Evolutionary conservation across 2,329 filamentous ascomycete genomes (phyloP), one percentile per base, ranked within the genome.

Genomic region (Talaromyces sp.): DNA sequence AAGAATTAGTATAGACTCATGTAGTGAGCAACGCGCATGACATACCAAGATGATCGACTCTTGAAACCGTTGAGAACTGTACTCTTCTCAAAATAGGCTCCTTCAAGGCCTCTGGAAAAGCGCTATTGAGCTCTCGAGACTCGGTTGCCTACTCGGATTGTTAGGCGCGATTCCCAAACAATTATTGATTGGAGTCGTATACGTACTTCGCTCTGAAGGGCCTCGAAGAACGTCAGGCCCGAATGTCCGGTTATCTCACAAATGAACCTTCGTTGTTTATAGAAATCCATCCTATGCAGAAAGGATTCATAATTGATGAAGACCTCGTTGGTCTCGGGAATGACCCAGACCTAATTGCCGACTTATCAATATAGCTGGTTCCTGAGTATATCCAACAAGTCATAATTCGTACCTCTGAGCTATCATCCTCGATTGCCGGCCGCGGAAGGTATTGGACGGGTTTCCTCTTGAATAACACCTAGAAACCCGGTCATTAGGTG

Each of bases 401-500:
- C n/a, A 21, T 18, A 9, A 64, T 62, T 74, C 84, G 70, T 83
- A 93, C 93, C 85, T 98, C 92, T 69, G 86, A 83, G 71, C 90
- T 87, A 68, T 96, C 91, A 81, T 95, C 88, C 69, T 92, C 84
- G 68, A 93, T 85, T 59, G 84, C 81, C 23, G 90, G 89, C 55
- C 84, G 83, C 57, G 89, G 84, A 68, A 93, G 81, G 74, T 92
- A 90, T 79, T 91, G 88, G 73, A 98, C 92, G 63, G 93, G 93
- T 79, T 98, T 98, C 71, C 95, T 87, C 81, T 98, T 98, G 79
- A 91, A 97, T 67, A 96, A 84, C 70, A 99, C 93, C 93, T 98
- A 28, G 2, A 31, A 31, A 21, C 14, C 39, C 14, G 2, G 37
- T 54, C 55, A 55, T 21, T 61, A 55, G 33, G 11, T 35, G 18